Evolutionary conservation across 176 grass and related monocot species (phyloP).

Genomic region (Zoysia pacifica): DNA sequence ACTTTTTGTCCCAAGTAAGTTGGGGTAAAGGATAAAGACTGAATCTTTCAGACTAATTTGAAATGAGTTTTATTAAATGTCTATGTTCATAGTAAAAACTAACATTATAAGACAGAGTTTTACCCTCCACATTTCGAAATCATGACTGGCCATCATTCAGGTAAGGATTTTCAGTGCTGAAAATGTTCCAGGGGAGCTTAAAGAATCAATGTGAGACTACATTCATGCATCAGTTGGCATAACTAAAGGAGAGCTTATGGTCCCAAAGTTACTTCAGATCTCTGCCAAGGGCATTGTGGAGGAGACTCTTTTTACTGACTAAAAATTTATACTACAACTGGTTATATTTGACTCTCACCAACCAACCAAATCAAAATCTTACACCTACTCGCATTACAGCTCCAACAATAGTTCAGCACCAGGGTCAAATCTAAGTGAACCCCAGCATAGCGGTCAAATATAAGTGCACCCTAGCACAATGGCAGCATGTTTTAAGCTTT

Average conservation of each 20-base stretch:
- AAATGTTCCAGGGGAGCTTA: constrained; percentile 58
- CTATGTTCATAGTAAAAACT: not conserved
- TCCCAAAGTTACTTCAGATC: constrained; percentile 72
- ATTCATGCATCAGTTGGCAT: constrained; percentile 79
- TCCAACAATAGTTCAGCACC: too few species aligned
- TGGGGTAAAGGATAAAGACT: too few species aligned
- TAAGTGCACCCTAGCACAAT: too few species aligned
- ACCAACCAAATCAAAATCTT: too few species aligned
- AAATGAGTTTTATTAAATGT: not conserved
- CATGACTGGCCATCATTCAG: constrained; percentile 23
- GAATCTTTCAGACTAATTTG: not conserved
- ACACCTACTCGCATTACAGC: too few species aligned
- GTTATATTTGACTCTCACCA: too few species aligned
- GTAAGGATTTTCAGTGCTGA: constrained; percentile 72
- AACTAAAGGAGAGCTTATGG: constrained; percentile 70
- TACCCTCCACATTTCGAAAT: not conserved
- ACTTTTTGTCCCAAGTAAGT: too few species aligned
- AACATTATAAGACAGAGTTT: not conserved
- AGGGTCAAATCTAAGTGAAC: too few species aligned
- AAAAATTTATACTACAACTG: too few species aligned
- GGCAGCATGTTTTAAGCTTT: too few species aligned
- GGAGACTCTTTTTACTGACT: constrained; percentile 80
- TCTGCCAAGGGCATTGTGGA: constrained; percentile 85
- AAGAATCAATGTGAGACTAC: constrained; percentile 85
- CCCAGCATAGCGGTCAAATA: too few species aligned